Evolutionary conservation across 768 basidiomycete species (phyloP).

Genomic region (Trametes cinnabarina): DNA sequence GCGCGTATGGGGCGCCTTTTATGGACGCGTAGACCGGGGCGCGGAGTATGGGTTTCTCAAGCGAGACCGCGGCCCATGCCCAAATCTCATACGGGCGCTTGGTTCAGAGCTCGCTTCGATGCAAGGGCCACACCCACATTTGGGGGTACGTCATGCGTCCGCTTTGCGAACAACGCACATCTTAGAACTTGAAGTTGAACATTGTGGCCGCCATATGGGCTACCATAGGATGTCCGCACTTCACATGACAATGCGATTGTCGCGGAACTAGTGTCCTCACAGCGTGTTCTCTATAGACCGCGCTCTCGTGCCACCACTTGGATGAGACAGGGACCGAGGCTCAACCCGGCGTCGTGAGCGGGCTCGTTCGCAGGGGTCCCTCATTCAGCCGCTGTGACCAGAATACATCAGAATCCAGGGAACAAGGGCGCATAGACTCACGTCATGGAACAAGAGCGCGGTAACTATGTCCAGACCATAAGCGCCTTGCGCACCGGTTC

Average conservation of each 20-base stretch:
- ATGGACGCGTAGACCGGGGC: not conserved
- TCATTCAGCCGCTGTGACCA: not conserved
- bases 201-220: no score
- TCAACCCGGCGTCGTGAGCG: no score
- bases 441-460: not conserved
- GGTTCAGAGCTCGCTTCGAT: not conserved
- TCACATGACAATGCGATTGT: no score
- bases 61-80: not conserved
- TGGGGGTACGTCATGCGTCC: no score
- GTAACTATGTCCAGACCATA: not conserved
- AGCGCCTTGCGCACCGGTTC: not conserved
- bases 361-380: no score
- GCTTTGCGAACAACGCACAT: no score
- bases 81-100: not conserved
- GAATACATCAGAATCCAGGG: not conserved
- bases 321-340: no score
- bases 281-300: no score
- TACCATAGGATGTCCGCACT: no score
- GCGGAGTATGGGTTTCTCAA: not conserved
- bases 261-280: no score
- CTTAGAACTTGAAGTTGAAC: no score
- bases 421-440: not conserved
- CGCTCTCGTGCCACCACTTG: no score
- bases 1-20: not conserved
- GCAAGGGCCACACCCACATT: not conserved